Conservation (phyloP, 768 basidiomycete genomes). For the Mycena epipterygia region DNA sequence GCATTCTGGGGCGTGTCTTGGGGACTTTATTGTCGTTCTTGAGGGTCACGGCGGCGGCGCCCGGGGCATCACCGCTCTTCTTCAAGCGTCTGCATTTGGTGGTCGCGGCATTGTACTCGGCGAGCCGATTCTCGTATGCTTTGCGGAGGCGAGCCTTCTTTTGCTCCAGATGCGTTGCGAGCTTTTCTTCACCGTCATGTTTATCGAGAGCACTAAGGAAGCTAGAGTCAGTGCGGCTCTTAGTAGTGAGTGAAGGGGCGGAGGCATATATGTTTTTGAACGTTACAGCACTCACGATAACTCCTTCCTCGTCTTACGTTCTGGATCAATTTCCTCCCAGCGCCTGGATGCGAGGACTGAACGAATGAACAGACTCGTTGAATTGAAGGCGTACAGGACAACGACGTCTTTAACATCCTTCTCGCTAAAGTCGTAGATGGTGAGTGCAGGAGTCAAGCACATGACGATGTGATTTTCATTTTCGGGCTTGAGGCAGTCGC, state of each 20-base stretch:
- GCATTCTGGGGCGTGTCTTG: conserved; percentile 3
- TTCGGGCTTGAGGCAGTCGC: neutral
- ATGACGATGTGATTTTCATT: neutral
- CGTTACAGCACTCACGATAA: neutral
- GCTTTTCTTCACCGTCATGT: neutral
- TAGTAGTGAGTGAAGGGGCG: neutral
- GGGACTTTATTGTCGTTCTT: neutral
- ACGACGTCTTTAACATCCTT: conserved; percentile 5
- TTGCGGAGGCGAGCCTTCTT: neutral
- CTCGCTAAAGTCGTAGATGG: conserved; percentile 9
- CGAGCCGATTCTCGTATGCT: neutral
- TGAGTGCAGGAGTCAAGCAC: neutral
- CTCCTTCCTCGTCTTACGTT: neutral
- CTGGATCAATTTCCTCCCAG: conserved; percentile 8
- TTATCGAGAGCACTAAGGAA: conserved; percentile 3
- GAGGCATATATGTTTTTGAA: conserved; percentile 1
- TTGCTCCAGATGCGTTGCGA: neutral
- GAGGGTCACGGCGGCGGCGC: neutral
- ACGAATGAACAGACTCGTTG: no score
- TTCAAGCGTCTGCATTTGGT: neutral
- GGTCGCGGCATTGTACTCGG: neutral
- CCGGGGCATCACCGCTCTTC: neutral
- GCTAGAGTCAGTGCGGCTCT: neutral
- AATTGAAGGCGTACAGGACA: neutral
- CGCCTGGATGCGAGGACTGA: neutral